These are phyloP conservation scores for Casaregolazyma suthepensis DNA, from an alignment of 1,139 yeast genomes.

Conservation along the genomic window DNA sequence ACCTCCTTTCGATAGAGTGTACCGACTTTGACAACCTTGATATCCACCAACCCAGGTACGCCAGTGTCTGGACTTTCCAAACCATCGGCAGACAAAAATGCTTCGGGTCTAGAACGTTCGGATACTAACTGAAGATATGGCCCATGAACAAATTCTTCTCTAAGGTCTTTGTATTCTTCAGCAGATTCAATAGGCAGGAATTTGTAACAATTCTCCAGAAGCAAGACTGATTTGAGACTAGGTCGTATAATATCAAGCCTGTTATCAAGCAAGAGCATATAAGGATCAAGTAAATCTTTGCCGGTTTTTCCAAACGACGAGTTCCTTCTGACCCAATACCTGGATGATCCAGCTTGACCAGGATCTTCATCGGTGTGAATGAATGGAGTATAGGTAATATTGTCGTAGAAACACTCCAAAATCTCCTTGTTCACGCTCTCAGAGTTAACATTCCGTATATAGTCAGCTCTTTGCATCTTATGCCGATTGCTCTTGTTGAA, in stretches of 20 bases:
- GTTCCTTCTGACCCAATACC: slow-evolving; percentile 18
- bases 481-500: slow-evolving; percentile 58
- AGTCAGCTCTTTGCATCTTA: slow-evolving; percentile 59
- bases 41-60: slow-evolving; percentile 37
- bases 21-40: slow-evolving; percentile 38
- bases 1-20: slow-evolving; percentile 34
- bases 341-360: slow-evolving; percentile 9
- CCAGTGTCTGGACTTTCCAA: slow-evolving; percentile 24
- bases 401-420: slow-evolving; percentile 53
- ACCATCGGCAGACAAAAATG: slow-evolving; percentile 25
- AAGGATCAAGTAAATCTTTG: slow-evolving; percentile 36
- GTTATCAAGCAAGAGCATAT: slow-evolving; percentile 34
- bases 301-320: slow-evolving; percentile 24
- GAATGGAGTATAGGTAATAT: slow-evolving; percentile 53
- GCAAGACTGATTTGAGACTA: slow-evolving; percentile 23
- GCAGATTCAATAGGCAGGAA: slow-evolving; percentile 23
- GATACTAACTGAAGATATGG: slow-evolving; percentile 34
- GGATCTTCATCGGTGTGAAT: slow-evolving; percentile 35
- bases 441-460: slow-evolving; percentile 42
- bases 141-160: slow-evolving; percentile 30
- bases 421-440: slow-evolving; percentile 38
- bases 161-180: slow-evolving; percentile 26
- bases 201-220: slow-evolving; percentile 28
- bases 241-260: slow-evolving; percentile 34
- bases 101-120: slow-evolving; percentile 34